Evolutionary conservation across 345 rosid genomes (phyloP).

Genomic region (Corymbia maculata): DNA sequence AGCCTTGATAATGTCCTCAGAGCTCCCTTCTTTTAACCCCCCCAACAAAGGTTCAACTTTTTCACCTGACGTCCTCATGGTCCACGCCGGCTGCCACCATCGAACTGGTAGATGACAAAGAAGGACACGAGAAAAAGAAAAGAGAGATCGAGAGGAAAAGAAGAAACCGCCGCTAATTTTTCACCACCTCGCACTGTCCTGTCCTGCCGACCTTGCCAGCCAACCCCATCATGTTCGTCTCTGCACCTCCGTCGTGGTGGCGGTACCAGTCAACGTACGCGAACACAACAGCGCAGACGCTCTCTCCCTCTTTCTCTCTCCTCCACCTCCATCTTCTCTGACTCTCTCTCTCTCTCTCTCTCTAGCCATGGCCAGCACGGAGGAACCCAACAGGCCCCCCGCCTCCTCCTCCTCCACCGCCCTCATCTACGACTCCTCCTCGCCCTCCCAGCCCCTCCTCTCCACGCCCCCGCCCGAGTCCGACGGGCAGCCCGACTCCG

Average conservation of each 20-base stretch:
- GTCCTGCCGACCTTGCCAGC: not conserved
- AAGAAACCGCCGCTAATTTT: not conserved
- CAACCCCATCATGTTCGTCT: not conserved
- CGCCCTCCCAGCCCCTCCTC: conserved; percentile 57
- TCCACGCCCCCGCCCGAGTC: conserved; percentile 29
- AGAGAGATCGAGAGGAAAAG: not conserved
- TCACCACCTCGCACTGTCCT: not conserved
- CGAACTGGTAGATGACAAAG: not conserved
- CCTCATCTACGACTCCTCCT: conserved; percentile 25
- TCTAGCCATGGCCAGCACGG: conserved; percentile 22
- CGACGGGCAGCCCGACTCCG: conserved; percentile 32
- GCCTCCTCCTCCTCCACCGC: not conserved
- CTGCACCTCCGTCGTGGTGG: not conserved
- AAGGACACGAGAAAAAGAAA: not conserved
- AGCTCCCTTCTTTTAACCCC: not conserved
- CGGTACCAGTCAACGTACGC: not conserved
- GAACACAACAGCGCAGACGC: not conserved
- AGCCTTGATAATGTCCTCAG: not conserved
- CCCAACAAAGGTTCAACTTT: not conserved
- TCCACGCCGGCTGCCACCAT: not conserved
- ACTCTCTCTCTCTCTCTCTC: not conserved
- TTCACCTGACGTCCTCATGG: not conserved
- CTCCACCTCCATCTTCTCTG: not conserved
- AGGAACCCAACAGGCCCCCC: conserved; percentile 19
- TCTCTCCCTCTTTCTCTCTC: not conserved